A percentile compares a stretch with the other conserved stretches of the same genome.
These are phyloP conservation scores for Calocera cornea DNA, from an alignment of 768 basidiomycete genomes.

Conservation along the genomic window DNA sequence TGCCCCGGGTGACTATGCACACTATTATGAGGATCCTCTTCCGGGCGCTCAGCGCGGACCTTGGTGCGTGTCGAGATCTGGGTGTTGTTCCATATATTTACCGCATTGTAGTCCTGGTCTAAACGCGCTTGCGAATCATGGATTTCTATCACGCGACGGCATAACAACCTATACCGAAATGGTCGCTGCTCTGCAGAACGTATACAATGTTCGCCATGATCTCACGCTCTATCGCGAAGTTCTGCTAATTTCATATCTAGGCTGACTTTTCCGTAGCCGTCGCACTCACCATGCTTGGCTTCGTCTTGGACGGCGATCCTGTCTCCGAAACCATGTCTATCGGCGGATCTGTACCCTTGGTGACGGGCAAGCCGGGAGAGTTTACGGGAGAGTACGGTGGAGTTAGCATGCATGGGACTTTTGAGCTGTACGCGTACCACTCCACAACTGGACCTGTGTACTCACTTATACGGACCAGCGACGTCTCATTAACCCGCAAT, in stretches of 20 bases:
- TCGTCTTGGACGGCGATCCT: slow-evolving; percentile 11
- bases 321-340: slow-evolving; percentile 8
- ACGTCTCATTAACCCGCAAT: not conserved
- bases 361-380: slow-evolving; percentile 5
- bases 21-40: slow-evolving; percentile 12
- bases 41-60: slow-evolving; percentile 12
- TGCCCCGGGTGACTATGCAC: slow-evolving; percentile 5
- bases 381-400: not conserved
- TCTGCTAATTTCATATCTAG: not conserved
- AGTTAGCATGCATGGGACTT: not conserved
- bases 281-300: slow-evolving; percentile 10
- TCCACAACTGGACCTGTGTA: not conserved
- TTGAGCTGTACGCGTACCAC: not conserved
- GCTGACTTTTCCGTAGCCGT: slow-evolving; percentile 11
- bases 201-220: slow-evolving; percentile 11
- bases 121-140: slow-evolving; percentile 15
- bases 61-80: not conserved
- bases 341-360: slow-evolving; percentile 2
- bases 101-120: slow-evolving; percentile 8
- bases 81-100: not conserved
- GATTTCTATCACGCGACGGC: slow-evolving; percentile 10
- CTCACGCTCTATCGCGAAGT: not conserved
- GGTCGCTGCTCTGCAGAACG: slow-evolving; percentile 10
- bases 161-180: slow-evolving; percentile 13
- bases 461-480: not conserved